Conservation (phyloP, 768 basidiomycete species). For the Russula sp. region DNA sequence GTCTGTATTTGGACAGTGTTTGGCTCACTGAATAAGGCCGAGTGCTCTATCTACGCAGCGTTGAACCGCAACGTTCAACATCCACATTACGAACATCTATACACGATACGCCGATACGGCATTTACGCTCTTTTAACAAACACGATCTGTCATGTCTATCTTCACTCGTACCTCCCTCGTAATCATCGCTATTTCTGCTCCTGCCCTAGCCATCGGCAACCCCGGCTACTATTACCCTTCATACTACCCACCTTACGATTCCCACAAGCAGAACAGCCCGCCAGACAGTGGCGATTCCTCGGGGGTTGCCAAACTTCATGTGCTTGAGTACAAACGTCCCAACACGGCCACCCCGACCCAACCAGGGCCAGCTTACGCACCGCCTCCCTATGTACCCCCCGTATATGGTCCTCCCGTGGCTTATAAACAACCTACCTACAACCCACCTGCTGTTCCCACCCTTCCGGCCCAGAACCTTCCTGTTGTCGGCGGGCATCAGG, state of each 20-base stretch:
- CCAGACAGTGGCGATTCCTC: background rate
- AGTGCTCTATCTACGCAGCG: background rate
- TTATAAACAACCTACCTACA: background rate
- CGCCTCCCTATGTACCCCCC: constrained; percentile 4
- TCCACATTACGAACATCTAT: background rate
- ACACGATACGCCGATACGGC: constrained; percentile 6
- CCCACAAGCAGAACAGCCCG: background rate
- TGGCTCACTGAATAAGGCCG: background rate
- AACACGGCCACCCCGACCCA: background rate
- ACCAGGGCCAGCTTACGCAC: constrained; percentile 9
- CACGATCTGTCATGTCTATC: constrained; percentile 15
- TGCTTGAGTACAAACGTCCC: background rate
- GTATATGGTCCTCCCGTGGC: background rate
- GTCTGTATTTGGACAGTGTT: constrained; percentile 11
- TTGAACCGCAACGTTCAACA: constrained; percentile 11
- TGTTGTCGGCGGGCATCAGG: background rate
- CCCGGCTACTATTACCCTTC: constrained; percentile 7
- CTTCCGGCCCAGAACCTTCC: background rate
- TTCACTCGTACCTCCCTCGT: constrained; percentile 11
- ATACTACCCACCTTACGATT: background rate
- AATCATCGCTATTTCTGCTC: constrained; percentile 10
- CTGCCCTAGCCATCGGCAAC: constrained; percentile 3
- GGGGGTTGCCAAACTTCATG: background rate
- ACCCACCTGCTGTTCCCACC: background rate
- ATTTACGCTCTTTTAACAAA: constrained; percentile 14